Evolutionary conservation across 495 filamentous ascomycete species (phyloP), one percentile per base, ranked within the genome.

Genomic region (Astrocystis sublimbata): DNA sequence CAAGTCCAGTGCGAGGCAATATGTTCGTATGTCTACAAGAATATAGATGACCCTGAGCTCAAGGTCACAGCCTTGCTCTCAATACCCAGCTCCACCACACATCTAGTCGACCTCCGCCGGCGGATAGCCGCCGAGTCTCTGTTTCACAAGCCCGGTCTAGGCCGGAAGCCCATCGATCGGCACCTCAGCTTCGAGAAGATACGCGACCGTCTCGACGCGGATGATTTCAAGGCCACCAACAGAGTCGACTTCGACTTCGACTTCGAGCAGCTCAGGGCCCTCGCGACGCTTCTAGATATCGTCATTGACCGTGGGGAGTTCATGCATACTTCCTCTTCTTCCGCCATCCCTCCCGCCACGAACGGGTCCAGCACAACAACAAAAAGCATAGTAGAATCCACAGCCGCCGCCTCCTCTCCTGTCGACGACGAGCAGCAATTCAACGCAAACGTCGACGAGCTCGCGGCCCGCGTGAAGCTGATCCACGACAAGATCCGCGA

Each of bases 51-150:
- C 40, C 64, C 81, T 4, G 67, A 73, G 35, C 75, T 91, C 6
- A 87, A 86, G 45, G 77, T 84, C 47, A 80, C 82, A 30, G 73
- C 90, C 3, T 78, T 93, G 24, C 79, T 80, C 17, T 76, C 83
- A 55, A 80, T 92, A 30, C 76, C 88, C 5, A 79, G 81, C 15
- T 78, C 75, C 7, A 79, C 78, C 7, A 69, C 80, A 2, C 77
- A 83, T 59, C 76, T 86, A 21, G 80, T 87, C 47, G 77, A 86
- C 30, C 76, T 96, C 42, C 82, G 88, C 40, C 83, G 86, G 33
- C 82, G 88, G n/a, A 83, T 97, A 10, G 90, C 92, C 1, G 75
- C 91, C 36, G 79, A 86, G 19, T 93, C 88, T 67, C 75, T 92
- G 61, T 86, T 90, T 62, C 68, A 78, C 24, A 81, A 86, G 60